Base-by-base conservation (phyloP, 129 eudicot genomes). In the Lactuca saligna region DNA sequence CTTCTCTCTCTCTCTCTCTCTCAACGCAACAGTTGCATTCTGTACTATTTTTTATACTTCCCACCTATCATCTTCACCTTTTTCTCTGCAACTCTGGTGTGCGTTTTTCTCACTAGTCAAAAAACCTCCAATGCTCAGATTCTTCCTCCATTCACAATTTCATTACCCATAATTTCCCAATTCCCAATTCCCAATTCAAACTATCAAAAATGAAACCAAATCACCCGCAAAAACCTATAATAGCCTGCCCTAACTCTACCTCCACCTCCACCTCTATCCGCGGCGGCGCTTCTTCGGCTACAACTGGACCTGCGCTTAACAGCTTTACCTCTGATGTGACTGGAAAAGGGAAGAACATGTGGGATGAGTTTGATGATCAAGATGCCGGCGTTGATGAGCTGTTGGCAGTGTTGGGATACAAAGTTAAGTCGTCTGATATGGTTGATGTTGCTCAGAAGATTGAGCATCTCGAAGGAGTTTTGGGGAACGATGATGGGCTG, bases 401-500 rank as follows among this genome's bases (percentile, higher is more conserved):
- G 7, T 35, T 91, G 7, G 96, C 96, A 0, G 79, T 79, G 1
- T 48, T 91, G 74, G 97, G 96, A 0, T 91, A 91, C 84, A 83
- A 79, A 11, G 88, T 91, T 5, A 79, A 76, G 64, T 80, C 97
- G 2, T 80, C 87, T 0, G 94, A 91, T 66, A 91, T 91, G 96
- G 87, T 82, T 16, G 82, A 85, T 4, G 88, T 91, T 7, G 97
- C 97, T 8, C 85, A 79, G n/a, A 91, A 88, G 68, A 71, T 91
- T 38, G 85, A 88, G 37, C 93, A 86, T 32, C 83, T 88, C 12
- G 96, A 88, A 65, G 71, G 74, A 38, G 87, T 53, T 0, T 74
- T 89, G 53, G 80, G 81, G 0, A 82, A 81, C 54, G 84, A 77
- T 37, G 89, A 81, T 12, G 87, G 77, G 0, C 55, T 85, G 0